Base-by-base conservation (phyloP, 164 flowering plant species). In the Amborella trichopoda region DNA sequence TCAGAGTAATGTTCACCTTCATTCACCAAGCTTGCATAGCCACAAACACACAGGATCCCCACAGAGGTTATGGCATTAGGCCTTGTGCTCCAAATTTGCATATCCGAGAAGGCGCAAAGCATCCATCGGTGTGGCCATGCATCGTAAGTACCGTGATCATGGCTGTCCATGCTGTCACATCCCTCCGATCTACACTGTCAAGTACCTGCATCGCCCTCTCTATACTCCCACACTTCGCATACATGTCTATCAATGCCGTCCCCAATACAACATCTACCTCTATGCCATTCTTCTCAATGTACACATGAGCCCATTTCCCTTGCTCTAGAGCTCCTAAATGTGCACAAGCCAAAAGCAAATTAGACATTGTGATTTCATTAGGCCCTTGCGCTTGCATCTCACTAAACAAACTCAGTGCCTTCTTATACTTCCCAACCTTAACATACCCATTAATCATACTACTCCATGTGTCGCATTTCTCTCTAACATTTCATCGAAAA, bases 211-310 rank as follows among this genome's bases (percentile, higher is more conserved):
- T 73, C 19, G 73, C 96, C 52, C 75, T 93, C 30, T 3, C 30
- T 10, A 62, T 56, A 52, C 65, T 61, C 47, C 87, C 65, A 46
- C 83, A 83, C 49, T 83, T 88, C 37, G 80, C 83, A 59, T 81
- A 83, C 91, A 88, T 84, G 60, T 81, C 91, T 60, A 81, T 68
- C 19, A 84, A 72, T 11, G 91, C 87, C 60, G 91, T 74, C 40
- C 64, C 68, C 36, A 78, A 85, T 13, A 88, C 82, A 48, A 83
- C 73, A 65, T 81, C 84, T 26, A 61, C 68, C 37, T 26, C 48
- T 28, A 69, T 52, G 34, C 59, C 55, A 48, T 65, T 63, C 70
- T 87, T 87, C 19, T 79, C 64, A 75, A 76, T 54, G 14, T 75
- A 58, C 41, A 63, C 68, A 71, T 88, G 94, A 28, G 73, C 78